Evolutionary conservation across 2,329 filamentous ascomycete genomes (phyloP).

Genomic region (Verticillium klebahnii): DNA sequence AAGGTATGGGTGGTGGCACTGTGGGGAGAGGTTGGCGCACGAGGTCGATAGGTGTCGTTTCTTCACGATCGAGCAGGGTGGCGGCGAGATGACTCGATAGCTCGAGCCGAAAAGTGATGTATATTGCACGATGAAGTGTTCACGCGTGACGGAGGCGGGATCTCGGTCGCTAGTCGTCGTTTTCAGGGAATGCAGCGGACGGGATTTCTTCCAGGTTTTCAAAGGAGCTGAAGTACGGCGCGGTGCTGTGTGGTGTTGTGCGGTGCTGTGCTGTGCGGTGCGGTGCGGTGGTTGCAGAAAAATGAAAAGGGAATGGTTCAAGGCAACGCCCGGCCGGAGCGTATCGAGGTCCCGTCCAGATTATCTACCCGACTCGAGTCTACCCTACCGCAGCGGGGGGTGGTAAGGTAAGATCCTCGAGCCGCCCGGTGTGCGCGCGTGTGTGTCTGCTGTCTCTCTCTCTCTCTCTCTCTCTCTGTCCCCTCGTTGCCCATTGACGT

Average conservation of each 20-base stretch:
- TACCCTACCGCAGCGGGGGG: background rate
- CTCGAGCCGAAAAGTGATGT: too few relatives aligned
- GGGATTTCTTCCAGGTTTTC: background rate
- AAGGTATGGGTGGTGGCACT: too few relatives aligned
- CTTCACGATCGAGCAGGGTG: too few relatives aligned
- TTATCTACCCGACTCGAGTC: background rate
- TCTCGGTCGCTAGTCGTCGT: too few relatives aligned
- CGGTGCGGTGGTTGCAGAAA: background rate
- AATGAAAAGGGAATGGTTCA: background rate
- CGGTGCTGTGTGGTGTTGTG: background rate
- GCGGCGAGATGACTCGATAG: too few relatives aligned
- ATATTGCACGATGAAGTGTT: too few relatives aligned
- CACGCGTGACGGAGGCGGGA: too few relatives aligned
- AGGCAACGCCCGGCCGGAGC: background rate
- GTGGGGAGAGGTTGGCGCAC: too few relatives aligned
- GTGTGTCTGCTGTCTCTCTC: background rate
- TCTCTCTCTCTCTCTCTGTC: background rate
- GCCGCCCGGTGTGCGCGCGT: background rate
- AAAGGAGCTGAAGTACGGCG: background rate
- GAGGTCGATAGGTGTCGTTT: too few relatives aligned
- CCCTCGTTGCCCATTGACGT: background rate
- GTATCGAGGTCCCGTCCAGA: background rate
- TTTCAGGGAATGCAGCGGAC: background rate
- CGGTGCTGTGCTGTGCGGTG: background rate
- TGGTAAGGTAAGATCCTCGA: background rate